These are phyloP conservation scores for Colletotrichum lentis DNA, from an alignment of 2,329 filamentous ascomycete genomes.

Conservation along the genomic window DNA sequence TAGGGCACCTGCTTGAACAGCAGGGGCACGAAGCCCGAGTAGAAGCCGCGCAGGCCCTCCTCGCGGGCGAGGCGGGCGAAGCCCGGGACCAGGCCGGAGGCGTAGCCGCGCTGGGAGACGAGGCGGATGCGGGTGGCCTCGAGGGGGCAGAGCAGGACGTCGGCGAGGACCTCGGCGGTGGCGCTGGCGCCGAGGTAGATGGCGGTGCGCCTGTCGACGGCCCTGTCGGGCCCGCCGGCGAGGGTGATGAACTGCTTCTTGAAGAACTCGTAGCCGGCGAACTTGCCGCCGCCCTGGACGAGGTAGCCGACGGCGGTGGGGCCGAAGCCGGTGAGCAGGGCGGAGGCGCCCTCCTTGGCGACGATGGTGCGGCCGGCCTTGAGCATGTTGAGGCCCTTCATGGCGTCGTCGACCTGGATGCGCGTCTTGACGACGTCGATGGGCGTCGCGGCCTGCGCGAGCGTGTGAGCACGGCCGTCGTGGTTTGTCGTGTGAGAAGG, in stretches of 20 bases:
- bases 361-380: slow-evolving; percentile 81
- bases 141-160: slow-evolving; percentile 87
- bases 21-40: slow-evolving; percentile 88
- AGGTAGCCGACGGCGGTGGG: slow-evolving; percentile 89
- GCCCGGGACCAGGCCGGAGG: slow-evolving; percentile 73
- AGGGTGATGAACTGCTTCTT: slow-evolving; percentile 84
- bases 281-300: slow-evolving; percentile 89
- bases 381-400: slow-evolving; percentile 86
- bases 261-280: slow-evolving; percentile 93
- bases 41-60: slow-evolving; percentile 84
- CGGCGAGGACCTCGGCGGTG: slow-evolving; percentile 75
- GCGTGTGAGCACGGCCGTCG: not conserved
- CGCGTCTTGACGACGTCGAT: slow-evolving; percentile 84
- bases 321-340: slow-evolving; percentile 83
- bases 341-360: slow-evolving; percentile 78
- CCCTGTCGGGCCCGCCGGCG: slow-evolving; percentile 62
- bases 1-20: slow-evolving; percentile 92
- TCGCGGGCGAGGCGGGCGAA: slow-evolving; percentile 78
- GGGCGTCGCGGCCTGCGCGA: slow-evolving; percentile 58
- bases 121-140: slow-evolving; percentile 83
- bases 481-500: not conserved
- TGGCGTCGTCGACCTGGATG: slow-evolving; percentile 86
- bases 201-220: slow-evolving; percentile 56
- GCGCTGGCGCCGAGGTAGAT: slow-evolving; percentile 79
- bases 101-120: slow-evolving; percentile 82